Evolutionary conservation across 2,329 filamentous ascomycete species (phyloP), one percentile per base, ranked within the genome.

Genomic region (Fusarium metavorans): DNA sequence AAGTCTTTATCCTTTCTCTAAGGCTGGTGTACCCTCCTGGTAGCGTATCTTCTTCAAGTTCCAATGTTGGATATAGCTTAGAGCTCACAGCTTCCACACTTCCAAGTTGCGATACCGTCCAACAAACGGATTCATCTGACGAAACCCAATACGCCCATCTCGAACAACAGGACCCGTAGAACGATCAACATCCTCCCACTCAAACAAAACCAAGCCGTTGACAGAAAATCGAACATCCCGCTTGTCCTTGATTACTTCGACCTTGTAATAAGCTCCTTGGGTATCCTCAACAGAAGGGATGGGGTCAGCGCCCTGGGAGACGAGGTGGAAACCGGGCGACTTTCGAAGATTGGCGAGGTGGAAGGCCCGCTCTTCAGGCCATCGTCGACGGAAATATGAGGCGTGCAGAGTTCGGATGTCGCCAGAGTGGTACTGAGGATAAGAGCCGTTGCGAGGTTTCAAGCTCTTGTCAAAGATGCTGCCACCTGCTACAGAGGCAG

Each of bases 321-420:
- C 76, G 18, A 78, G 70, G 14, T 78, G 70, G 8, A 78, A 78
- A 0, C 76, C 76, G 3, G 76, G 76, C 1, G 76, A 78, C 34
- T 78, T 78, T 10, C 76, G 59, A 20, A 78, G 64, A 6, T 78
- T 78, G 9, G 76, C 76, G 0, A 78, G 66, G 23, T 76, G 74
- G 6, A 78, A 78, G 0, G 72, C 76, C 3, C 76, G 57, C 66
- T 78, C 76, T 6, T 77, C 76, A 1, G 74, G 73, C 76, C 76
- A 78, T 32, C 76, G 68, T 5, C 76, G 76, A 6, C 76, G 76
- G 14, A 78, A 78, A 34, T 78, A 78, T 4, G 76, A 78, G 2
- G 72, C 72, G 9, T 78, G 76, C 2, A 78, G 32, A 30, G 76
- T 78, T 1, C 68, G 74, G 0, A 78, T 78, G 8, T 78, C 76